Conservation (phyloP, 495 filamentous ascomycete species). For the Xylaria grammica region DNA sequence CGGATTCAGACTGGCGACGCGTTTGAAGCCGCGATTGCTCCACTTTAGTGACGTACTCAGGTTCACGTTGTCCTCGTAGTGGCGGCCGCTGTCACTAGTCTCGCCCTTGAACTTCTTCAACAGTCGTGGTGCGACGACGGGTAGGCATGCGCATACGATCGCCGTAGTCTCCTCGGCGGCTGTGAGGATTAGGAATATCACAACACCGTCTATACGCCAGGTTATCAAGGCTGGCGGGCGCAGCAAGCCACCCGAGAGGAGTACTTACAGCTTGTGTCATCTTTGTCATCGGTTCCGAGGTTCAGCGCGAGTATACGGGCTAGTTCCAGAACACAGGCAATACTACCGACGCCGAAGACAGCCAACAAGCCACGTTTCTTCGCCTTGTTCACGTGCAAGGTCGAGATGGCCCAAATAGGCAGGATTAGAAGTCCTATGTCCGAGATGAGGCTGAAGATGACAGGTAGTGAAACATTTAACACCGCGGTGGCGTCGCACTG, state of each 20-base stretch:
- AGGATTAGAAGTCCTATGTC: constrained; percentile 30
- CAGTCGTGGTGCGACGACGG: constrained; percentile 28
- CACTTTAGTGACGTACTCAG: constrained; percentile 24
- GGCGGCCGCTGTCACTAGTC: not conserved
- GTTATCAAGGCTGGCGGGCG: not conserved
- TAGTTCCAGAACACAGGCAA: constrained; percentile 34
- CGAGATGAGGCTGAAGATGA: constrained; percentile 14
- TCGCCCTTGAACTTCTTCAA: constrained; percentile 16
- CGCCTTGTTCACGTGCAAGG: constrained; percentile 30
- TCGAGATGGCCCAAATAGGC: constrained; percentile 37
- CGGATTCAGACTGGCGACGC: constrained; percentile 28
- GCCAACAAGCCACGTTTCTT: constrained; percentile 39
- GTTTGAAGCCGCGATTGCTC: constrained; percentile 31
- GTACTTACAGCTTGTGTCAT: constrained; percentile 39
- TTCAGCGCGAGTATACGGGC: constrained; percentile 29
- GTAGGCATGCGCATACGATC: constrained; percentile 33
- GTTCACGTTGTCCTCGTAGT: constrained; percentile 11
- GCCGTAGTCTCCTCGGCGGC: constrained; percentile 36
- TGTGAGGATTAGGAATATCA: constrained; percentile 31
- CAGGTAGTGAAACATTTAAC: constrained; percentile 28
- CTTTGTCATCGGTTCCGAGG: constrained; percentile 36
- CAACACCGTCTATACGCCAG: constrained; percentile 29
- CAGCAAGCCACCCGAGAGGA: not conserved
- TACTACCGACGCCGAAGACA: constrained; percentile 37
- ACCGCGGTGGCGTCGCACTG: constrained; percentile 38